Base-by-base conservation (phyloP, 371 early-diverging fungal genomes). In the Sporodiniella umbellata region DNA sequence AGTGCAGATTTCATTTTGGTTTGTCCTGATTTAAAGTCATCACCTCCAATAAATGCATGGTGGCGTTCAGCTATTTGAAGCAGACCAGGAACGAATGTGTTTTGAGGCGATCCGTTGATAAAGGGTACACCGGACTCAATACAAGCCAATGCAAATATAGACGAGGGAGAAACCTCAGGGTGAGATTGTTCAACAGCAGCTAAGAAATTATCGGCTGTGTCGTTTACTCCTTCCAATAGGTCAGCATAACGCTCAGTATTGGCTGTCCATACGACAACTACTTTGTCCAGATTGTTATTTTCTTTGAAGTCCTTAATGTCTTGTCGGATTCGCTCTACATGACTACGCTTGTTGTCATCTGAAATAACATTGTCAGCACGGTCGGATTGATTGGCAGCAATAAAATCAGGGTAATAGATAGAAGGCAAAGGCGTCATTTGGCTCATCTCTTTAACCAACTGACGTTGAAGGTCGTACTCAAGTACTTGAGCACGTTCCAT, bases 11-110 rank as follows among this genome's bases (percentile, higher is more conserved):
- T 98, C 83, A 98, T 81, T 84, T 98, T 98, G 63, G 98, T 98
- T 70, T 98, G 98, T 24, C 98, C 98, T 44, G 90, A 89, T 84
- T 98, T 98, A 89, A 98, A 98, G 76, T 98, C 98, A 70, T 96
- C 97, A 58, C 98, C 98, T 60, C 93, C 98, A 55, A 98, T 88
- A 66, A 91, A 89, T 42, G 90, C 89, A 54, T 79, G 80, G 58
- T 95, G 75, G 46, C 85, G 87, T 66, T 92, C 90, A 50, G 97
- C 95, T 21, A 96, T 81, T 58, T 87, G 84, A 23, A 96, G 75
- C 49, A 86, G 84, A 57, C 96, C 96, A 17, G 96, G 95, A 24
- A 96, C 95, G 68, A 98, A 94, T 50, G 98, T 96, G 87, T 98
- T 98, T 72, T 98, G 98, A 42, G 98, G 98, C 39, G 91, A 90